Evolutionary conservation across 1,139 yeast species (phyloP).

Genomic region (Taphrina flavorubra): DNA sequence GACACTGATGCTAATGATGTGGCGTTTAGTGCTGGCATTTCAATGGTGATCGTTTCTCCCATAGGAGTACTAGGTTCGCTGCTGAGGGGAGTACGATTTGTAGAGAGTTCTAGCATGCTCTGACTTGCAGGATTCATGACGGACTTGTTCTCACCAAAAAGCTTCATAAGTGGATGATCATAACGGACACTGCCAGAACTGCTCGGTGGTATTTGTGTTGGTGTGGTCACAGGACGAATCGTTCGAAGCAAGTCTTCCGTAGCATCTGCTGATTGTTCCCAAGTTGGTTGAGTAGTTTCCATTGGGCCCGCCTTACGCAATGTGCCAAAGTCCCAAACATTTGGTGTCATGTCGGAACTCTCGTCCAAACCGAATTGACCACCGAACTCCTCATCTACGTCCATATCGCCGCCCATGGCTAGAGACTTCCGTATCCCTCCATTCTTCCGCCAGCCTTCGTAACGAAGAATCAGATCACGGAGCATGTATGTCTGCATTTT

Average conservation of each 20-base stretch:
- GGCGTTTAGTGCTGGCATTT: slow-evolving; percentile 40
- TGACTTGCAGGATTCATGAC: slow-evolving; percentile 3
- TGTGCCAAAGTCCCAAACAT: slow-evolving; percentile 54
- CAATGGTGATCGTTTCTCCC: slow-evolving; percentile 20
- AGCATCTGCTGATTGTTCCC: slow-evolving; percentile 39
- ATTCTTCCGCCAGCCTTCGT: slow-evolving; percentile 70
- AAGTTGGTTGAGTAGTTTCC: slow-evolving; percentile 4
- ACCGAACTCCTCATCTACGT: slow-evolving; percentile 38
- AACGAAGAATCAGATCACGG: slow-evolving; percentile 79
- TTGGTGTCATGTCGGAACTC: slow-evolving; percentile 49
- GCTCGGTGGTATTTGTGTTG: slow-evolving; percentile 1
- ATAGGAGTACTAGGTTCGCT: slow-evolving; percentile 28
- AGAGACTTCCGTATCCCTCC: slow-evolving; percentile 50
- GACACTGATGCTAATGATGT: slow-evolving; percentile 35
- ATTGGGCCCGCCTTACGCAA: background rate
- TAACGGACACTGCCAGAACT: slow-evolving; percentile 2
- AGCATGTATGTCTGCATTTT: slow-evolving; percentile 65
- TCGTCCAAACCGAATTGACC: slow-evolving; percentile 41
- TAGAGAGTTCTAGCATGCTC: slow-evolving; percentile 15
- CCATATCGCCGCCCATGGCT: slow-evolving; percentile 32
- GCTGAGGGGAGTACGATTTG: background rate
- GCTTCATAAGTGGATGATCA: slow-evolving; percentile 38
- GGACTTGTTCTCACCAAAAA: slow-evolving; percentile 28
- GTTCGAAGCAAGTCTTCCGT: slow-evolving; percentile 35
- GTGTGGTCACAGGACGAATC: slow-evolving; percentile 11